Evolutionary conservation across 805 yeast genomes (phyloP), one percentile per base, ranked within the genome.

Genomic region (Wickerhamomyces rabaulensis): DNA sequence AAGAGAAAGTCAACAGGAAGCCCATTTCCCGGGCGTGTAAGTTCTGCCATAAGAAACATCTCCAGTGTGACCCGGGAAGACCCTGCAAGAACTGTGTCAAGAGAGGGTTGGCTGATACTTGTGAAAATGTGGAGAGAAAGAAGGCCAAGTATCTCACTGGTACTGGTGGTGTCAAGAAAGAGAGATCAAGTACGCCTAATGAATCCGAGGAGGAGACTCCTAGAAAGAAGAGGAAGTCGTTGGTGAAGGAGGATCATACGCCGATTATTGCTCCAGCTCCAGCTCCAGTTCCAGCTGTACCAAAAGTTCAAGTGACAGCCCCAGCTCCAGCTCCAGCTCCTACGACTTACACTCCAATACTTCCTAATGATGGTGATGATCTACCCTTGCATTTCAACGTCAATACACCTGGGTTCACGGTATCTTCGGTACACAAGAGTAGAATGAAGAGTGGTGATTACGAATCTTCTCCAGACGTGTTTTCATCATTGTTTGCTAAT

Each of bases 21-120:
- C 88, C 90, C 6, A 80, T 84, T 2, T 66, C 78, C 9, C 72
- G 84, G 40, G 94, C 92, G 2, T 85, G 94, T 57, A 72, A 72
- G 17, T 82, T 83, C 58, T 85, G 92, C 61, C 89, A 84, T 58
- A 65, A 73, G 22, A 85, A 85, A 52, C 94, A 84, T 56, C 69
- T 85, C 13, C 91, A 84, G 54, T 85, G 92, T 61, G 86, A 84
- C 50, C 66, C 75, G 47, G 54, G 60, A 16, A 66, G 94, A 47
- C 92, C 94, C 0, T 85, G 92, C 56, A 73, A 73, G 52, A 85
- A 85, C 59, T 85, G 94, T 64, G 55, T 71, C 19, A 84, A 84
- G 58, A 64, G 91, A 47, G 78, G 79, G 20, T 60, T 79, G n/a
- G 74, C 68, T 2, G 75, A 70, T 45, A 56, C 69, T 12, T 85